phyloP scores from a whole-genome alignment of 176 grass and related monocot genomes.

The Tillandsia leiboldiana region DNA sequence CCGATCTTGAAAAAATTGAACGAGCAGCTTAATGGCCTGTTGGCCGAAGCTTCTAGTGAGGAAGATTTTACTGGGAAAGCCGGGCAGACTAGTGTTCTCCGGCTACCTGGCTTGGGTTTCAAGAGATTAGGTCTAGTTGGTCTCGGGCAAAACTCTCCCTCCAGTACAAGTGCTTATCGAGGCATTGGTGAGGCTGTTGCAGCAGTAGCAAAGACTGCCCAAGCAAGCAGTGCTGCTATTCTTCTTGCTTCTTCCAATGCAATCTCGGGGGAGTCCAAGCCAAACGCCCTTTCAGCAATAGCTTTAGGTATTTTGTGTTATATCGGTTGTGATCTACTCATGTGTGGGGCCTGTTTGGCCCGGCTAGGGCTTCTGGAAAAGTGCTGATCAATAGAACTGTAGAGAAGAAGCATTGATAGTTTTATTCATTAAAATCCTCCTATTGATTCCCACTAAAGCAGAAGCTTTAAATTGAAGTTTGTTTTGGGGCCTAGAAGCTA shows the following conservation, averaged over 20 bases:
- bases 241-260: constrained; percentile 46
- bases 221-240: constrained; percentile 60
- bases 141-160: constrained; percentile 47
- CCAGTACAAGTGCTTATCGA: constrained; percentile 32
- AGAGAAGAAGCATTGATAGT: no score
- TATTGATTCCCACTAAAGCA: no score
- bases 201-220: constrained; percentile 59
- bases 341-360: no score
- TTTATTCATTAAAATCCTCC: no score
- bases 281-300: constrained; percentile 52
- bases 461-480: no score
- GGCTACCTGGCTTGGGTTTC: constrained; percentile 63
- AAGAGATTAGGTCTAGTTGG: constrained; percentile 83
- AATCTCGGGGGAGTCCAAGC: constrained; percentile 44
- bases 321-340: background rate
- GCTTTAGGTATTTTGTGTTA: constrained; percentile 41
- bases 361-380: no score
- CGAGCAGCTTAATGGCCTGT: constrained; percentile 53
- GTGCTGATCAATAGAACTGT: no score
- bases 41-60: constrained; percentile 53
- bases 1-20: constrained; percentile 60
- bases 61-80: constrained; percentile 88
- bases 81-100: constrained; percentile 66
- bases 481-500: no score
- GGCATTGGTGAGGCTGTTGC: constrained; percentile 71